Percentiles rank a stretch among this genome's conserved stretches.
Evolutionary conservation across 306 rosid genomes (phyloP).

Genomic region (Quercus bicolor): DNA sequence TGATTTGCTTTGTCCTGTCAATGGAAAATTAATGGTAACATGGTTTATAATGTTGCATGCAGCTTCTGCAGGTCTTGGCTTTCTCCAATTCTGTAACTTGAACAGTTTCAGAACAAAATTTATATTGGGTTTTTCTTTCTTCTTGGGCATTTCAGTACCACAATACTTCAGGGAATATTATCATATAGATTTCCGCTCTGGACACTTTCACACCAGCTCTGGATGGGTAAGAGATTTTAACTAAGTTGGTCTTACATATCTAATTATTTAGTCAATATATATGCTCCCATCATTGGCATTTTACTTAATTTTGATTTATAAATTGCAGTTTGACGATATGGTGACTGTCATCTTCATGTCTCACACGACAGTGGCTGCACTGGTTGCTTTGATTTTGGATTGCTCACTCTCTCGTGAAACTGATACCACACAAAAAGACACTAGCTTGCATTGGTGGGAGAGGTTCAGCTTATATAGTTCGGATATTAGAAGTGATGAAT

Average conservation of each 20-base stretch:
- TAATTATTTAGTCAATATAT: neutral
- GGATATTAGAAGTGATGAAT: conserved; percentile 69
- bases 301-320: conserved; percentile 1
- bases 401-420: conserved; percentile 47
- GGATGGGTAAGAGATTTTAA: conserved; percentile 64
- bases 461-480: conserved; percentile 53
- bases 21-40: neutral
- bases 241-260: neutral
- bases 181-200: conserved; percentile 20
- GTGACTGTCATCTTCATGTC: conserved; percentile 63
- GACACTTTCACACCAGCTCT: conserved; percentile 23
- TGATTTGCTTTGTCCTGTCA: neutral
- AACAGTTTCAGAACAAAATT: conserved; percentile 22
- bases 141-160: conserved; percentile 75
- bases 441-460: conserved; percentile 69
- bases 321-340: conserved; percentile 46
- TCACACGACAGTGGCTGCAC: conserved; percentile 63
- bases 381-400: conserved; percentile 60
- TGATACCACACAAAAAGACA: conserved; percentile 43
- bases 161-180: conserved; percentile 76
- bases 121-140: conserved; percentile 74
- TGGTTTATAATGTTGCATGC: neutral
- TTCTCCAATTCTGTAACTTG: too few species aligned
- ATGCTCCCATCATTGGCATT: neutral
- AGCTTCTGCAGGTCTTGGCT: too few species aligned